Evolutionary conservation across 2,329 filamentous ascomycete species (phyloP).

Genomic region (Sporothrix variecibatus): DNA sequence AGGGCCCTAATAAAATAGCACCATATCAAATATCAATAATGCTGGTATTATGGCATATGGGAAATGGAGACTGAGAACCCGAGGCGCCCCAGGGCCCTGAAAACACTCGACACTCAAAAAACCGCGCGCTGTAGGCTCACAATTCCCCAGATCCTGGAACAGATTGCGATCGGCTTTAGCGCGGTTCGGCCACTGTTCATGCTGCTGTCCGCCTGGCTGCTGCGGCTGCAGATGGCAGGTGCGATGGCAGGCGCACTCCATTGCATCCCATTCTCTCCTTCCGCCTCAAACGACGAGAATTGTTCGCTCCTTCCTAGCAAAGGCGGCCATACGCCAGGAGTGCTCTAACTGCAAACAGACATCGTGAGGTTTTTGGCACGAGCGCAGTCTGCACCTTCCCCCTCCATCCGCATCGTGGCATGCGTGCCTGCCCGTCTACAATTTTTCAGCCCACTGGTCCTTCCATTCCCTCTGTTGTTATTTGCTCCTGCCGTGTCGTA

Average conservation of each 20-base stretch:
- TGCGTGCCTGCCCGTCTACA: background rate
- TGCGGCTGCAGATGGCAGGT: no score
- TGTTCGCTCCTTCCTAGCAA: background rate
- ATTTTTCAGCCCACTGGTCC: background rate
- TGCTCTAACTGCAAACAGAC: background rate
- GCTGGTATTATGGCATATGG: background rate
- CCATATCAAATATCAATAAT: background rate
- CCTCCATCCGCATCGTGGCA: background rate
- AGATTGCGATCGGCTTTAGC: constrained; percentile 21
- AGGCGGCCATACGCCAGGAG: background rate
- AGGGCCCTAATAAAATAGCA: background rate
- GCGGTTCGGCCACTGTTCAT: background rate
- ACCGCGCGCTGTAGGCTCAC: background rate
- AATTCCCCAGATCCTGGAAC: constrained; percentile 15
- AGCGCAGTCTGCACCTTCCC: background rate
- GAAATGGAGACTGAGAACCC: background rate
- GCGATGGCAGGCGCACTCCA: no score
- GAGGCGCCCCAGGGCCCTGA: background rate
- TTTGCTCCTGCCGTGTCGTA: constrained; percentile 5
- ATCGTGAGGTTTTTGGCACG: background rate
- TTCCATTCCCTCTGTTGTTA: background rate
- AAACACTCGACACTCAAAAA: background rate
- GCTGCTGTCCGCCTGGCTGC: background rate
- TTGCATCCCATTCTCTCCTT: background rate
- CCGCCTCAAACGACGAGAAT: background rate